These are phyloP conservation scores for Cryptococcus jaspeensis DNA, from an alignment of 1,284 basidiomycete genomes.

Conservation along the genomic window DNA sequence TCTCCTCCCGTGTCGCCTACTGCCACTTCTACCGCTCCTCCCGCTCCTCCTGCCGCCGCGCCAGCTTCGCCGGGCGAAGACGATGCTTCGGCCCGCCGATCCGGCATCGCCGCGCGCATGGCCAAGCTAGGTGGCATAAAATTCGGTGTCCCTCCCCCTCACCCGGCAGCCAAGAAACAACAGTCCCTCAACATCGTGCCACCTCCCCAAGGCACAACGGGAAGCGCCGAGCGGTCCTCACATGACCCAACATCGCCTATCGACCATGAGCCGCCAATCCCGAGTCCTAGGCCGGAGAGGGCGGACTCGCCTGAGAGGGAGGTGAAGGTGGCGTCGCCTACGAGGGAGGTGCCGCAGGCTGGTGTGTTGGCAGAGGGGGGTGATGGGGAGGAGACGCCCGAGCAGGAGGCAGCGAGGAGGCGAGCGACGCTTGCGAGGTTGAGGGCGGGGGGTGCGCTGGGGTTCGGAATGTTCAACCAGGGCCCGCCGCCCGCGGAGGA, in stretches of 20 bases:
- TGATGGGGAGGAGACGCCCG: constrained; percentile 43
- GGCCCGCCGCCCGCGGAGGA: constrained; percentile 11
- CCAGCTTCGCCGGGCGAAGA: constrained; percentile 13
- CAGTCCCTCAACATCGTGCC: too few relatives aligned
- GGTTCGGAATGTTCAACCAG: constrained; percentile 47
- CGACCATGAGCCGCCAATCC: constrained; percentile 6
- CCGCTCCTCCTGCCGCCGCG: background rate
- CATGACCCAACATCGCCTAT: constrained; percentile 10
- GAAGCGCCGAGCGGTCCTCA: constrained; percentile 8
- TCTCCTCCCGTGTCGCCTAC: background rate
- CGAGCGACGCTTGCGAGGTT: constrained; percentile 47
- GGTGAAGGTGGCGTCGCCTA: background rate
- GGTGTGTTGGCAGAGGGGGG: background rate
- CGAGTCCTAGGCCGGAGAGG: constrained; percentile 6
- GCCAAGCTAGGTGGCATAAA: constrained; percentile 81
- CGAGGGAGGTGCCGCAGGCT: background rate
- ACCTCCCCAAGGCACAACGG: too few relatives aligned
- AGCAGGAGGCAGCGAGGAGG: constrained; percentile 46
- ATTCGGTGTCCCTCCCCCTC: constrained; percentile 60
- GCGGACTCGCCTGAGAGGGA: background rate
- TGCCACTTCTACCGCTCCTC: too few relatives aligned
- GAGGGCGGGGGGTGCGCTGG: constrained; percentile 45
- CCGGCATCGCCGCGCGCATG: constrained; percentile 83
- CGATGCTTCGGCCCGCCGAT: constrained; percentile 70
- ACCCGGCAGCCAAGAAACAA: constrained; percentile 25